Percentiles rank a stretch among this genome's conserved stretches.
These are phyloP conservation scores for Mortierella sp. DNA, from an alignment of 371 early-diverging fungal genomes.

Conservation along the genomic window DNA sequence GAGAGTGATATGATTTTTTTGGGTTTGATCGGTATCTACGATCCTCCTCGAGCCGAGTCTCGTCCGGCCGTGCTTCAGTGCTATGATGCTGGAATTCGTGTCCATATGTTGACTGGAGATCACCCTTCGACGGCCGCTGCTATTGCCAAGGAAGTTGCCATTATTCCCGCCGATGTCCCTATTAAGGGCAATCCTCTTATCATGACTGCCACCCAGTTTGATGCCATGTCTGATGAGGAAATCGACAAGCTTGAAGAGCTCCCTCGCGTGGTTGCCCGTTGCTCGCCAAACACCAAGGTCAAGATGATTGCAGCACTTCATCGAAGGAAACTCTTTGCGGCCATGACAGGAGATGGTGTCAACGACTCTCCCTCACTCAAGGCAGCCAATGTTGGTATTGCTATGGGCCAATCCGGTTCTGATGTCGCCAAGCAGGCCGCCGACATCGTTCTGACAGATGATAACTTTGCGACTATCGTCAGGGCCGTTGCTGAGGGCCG, in stretches of 20 bases:
- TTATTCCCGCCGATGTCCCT: conserved; percentile 69
- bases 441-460: conserved; percentile 90
- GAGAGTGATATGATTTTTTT: conserved; percentile 86
- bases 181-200: conserved; percentile 58
- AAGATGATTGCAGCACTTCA: conserved; percentile 96
- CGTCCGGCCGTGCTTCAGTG: conserved; percentile 86
- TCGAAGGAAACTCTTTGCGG: conserved; percentile 70
- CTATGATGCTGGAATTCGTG: conserved; percentile 91
- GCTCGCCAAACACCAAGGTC: conserved; percentile 94
- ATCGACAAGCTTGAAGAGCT: conserved; percentile 83
- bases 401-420: conserved; percentile 92
- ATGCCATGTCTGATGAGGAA: conserved; percentile 82
- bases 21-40: conserved; percentile 94
- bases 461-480: conserved; percentile 90
- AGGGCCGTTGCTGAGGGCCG: conserved; percentile 87
- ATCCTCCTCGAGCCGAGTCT: conserved; percentile 89
- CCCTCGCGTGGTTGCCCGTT: conserved; percentile 94
- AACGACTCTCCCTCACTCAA: conserved; percentile 94
- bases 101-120: conserved; percentile 97
- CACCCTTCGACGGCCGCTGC: conserved; percentile 94
- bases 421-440: conserved; percentile 94
- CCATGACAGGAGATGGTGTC: conserved; percentile 93
- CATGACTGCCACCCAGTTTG: conserved; percentile 90
- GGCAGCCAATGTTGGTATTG: conserved; percentile 91
- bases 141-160: conserved; percentile 92